Base-by-base conservation (phyloP, 257 asterid genomes). In the Cinchona pubescens region DNA sequence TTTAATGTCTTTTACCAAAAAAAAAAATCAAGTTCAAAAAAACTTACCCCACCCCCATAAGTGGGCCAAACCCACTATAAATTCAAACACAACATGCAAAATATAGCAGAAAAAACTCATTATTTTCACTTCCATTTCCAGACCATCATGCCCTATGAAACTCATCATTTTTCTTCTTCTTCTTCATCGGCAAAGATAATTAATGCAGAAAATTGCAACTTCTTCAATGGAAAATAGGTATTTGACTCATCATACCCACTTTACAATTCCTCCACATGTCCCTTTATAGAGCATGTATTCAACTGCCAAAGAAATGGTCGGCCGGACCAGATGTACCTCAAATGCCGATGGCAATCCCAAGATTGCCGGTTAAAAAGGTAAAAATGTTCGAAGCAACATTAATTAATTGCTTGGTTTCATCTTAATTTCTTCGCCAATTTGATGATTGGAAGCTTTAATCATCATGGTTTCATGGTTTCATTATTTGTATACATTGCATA, bases 301-400 rank as follows among this genome's bases (percentile, higher is more conserved):
- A 85, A 84, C 77, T 93, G 96, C 89, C 83, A 14, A 46, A 82
- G 79, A 3, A 93, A 93, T 68, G 98, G 96, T 74, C 96, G 98
- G 67, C 82, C 88, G 35, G 97, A 93, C 43, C 37, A 79, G 16
- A 53, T 74, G 72, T 93, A 90, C 87, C 91, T 85, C 62, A 69
- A 56, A 55, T 91, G 88, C 86, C 76, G 80, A 51, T 93, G 98
- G 98, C 90, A 87, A 51, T 97, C 98, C 67, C 82, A 56, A 65
- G 83, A 69, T 80, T 90, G 97, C 79, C 60, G 56, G 82, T 74
- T 91, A 70, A 66, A 86, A 40, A 90, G 94, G 96, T 93, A 58
- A 14, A 11, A 9, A 15, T 18, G 13, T 55, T 55, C 30, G 1
- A 0, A 9, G 27, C 59, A 53, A 6, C 11, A 53, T 19, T 19